Conservation (phyloP, 2,329 filamentous ascomycete genomes). For the Sporothrix curviconia region DNA sequence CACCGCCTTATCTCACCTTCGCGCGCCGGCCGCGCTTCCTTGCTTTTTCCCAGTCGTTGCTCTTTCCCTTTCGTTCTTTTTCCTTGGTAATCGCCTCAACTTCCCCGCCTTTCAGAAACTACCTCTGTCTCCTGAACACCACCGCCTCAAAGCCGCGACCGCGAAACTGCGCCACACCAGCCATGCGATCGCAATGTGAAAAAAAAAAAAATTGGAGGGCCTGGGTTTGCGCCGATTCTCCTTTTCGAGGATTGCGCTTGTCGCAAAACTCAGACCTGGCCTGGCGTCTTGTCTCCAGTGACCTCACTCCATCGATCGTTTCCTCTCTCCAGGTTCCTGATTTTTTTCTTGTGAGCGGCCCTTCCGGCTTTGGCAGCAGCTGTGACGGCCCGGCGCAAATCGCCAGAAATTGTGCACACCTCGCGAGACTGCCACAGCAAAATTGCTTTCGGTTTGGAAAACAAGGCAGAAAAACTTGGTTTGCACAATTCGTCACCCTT, state of each 20-base stretch:
- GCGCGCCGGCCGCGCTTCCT: neutral
- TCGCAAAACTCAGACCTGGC: neutral
- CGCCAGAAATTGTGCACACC: no score
- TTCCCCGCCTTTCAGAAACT: slow-evolving; percentile 4
- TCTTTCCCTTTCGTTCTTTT: neutral
- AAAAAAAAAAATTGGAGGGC: neutral
- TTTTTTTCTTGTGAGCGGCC: slow-evolving; percentile 2
- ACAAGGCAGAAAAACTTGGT: neutral
- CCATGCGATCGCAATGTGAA: neutral
- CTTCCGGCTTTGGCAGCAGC: slow-evolving; percentile 10
- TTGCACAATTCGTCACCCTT: neutral
- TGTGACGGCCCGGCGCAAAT: slow-evolving; percentile 17
- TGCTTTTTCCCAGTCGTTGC: no score
- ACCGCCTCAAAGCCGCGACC: neutral
- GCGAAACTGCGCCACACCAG: slow-evolving; percentile 3
- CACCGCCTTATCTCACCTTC: slow-evolving; percentile 3
- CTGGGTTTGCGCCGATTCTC: no score
- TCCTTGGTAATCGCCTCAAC: slow-evolving; percentile 5
- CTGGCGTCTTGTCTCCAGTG: neutral
- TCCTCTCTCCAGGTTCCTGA: neutral
- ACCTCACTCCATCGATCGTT: neutral
- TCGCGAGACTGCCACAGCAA: slow-evolving; percentile 2
- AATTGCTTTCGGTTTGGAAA: neutral
- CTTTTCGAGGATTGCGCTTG: neutral
- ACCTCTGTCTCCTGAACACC: slow-evolving; percentile 2